Conservation (phyloP, 176 grass and related monocot genomes). For the Aechmea fasciata region DNA sequence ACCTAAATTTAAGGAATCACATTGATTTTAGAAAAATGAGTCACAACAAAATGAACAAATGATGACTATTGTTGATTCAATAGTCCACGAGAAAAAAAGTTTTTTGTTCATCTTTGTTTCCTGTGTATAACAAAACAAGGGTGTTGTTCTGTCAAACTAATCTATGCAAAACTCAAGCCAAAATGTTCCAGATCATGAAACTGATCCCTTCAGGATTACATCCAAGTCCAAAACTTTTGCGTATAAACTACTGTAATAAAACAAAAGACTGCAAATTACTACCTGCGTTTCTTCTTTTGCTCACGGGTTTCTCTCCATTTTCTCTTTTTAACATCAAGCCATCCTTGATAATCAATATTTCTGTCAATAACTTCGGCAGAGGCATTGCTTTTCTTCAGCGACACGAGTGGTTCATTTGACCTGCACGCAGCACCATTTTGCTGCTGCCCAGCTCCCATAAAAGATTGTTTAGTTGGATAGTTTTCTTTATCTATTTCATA, state of each 20-base stretch:
- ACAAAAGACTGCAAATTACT: neutral
- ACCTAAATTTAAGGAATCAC: neutral
- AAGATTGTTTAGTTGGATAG: conserved; percentile 36
- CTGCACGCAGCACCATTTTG: conserved; percentile 21
- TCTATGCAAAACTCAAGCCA: neutral
- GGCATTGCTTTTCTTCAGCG: conserved; percentile 29
- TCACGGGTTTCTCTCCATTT: conserved; percentile 74
- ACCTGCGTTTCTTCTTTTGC: conserved; percentile 71
- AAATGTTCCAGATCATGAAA: neutral
- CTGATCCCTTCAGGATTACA: too few relatives aligned
- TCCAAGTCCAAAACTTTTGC: too few relatives aligned
- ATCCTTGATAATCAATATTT: conserved; percentile 71
- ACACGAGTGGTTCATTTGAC: conserved; percentile 22
- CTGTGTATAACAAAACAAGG: neutral
- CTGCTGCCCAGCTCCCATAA: conserved; percentile 23
- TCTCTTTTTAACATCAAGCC: conserved; percentile 90
- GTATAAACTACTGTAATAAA: too few relatives aligned
- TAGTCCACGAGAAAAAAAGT: neutral
- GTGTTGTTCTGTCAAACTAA: neutral
- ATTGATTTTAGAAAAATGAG: neutral
- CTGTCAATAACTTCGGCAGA: conserved; percentile 41
- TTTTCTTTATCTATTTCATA: conserved; percentile 53
- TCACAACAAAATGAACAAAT: neutral
- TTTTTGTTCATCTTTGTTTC: neutral
- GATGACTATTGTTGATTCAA: neutral